Evolutionary conservation across 805 yeast genomes (phyloP).

Genomic region (Metschnikowia sp.): DNA sequence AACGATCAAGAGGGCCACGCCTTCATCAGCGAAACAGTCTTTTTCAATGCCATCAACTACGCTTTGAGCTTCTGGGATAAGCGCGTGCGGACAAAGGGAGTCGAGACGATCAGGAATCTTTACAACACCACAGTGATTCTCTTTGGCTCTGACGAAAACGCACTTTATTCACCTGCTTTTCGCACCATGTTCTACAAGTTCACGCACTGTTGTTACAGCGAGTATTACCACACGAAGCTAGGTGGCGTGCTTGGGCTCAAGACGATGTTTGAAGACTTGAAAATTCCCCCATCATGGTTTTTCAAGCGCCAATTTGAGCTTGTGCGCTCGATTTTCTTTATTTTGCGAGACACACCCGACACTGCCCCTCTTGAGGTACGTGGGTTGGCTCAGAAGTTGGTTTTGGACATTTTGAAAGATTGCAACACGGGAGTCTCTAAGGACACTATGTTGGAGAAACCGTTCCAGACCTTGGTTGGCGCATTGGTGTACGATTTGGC

Average conservation of each 20-base stretch:
- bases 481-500: constrained; percentile 89
- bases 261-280: constrained; percentile 65
- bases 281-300: constrained; percentile 70
- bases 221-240: constrained; percentile 75
- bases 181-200: constrained; percentile 75
- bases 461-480: constrained; percentile 80
- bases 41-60: constrained; percentile 70
- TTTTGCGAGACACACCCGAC: constrained; percentile 81
- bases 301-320: constrained; percentile 77
- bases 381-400: constrained; percentile 64
- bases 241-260: constrained; percentile 87
- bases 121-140: constrained; percentile 58
- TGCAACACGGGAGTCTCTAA: constrained; percentile 63
- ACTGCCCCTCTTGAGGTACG: constrained; percentile 84
- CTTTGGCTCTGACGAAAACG: constrained; percentile 64
- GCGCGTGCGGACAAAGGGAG: constrained; percentile 69
- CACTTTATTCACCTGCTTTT: constrained; percentile 70
- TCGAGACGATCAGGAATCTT: constrained; percentile 59
- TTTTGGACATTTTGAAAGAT: constrained; percentile 57
- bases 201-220: constrained; percentile 89
- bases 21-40: constrained; percentile 61
- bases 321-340: constrained; percentile 82
- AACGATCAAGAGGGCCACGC: constrained; percentile 77
- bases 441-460: constrained; percentile 62
- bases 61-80: constrained; percentile 76